Conservation (phyloP, 129 eudicot species). For the Helichrysum umbraculigerum region DNA sequence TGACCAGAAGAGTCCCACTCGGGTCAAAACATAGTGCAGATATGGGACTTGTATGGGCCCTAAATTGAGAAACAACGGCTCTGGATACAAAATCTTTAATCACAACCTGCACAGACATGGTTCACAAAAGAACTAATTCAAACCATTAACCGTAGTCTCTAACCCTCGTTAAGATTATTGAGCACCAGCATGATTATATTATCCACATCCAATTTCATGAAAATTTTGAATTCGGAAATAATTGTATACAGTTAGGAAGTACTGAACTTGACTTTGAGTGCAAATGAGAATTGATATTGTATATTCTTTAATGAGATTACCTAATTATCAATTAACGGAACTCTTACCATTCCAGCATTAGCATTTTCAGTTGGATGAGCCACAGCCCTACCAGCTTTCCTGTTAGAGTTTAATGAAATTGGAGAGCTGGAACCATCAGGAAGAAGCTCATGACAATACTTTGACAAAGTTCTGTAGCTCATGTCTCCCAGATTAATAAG, state of each 20-base stretch:
- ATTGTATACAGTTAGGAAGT: neutral
- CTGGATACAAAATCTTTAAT: slow-evolving; percentile 73
- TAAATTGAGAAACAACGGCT: slow-evolving; percentile 80
- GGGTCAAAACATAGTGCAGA: slow-evolving; percentile 97
- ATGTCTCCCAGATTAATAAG: slow-evolving; percentile 77
- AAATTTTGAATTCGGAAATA: neutral
- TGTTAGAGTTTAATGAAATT: slow-evolving; percentile 40
- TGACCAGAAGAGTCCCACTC: slow-evolving; percentile 95
- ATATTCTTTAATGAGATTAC: neutral
- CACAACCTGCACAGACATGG: slow-evolving; percentile 56
- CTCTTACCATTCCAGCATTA: slow-evolving; percentile 75
- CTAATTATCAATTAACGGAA: neutral
- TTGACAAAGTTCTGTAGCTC: slow-evolving; percentile 84
- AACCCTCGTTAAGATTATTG: neutral
- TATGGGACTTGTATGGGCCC: slow-evolving; percentile 90
- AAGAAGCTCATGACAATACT: slow-evolving; percentile 77
- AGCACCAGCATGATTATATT: neutral
- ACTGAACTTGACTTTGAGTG: neutral
- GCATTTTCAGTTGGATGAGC: slow-evolving; percentile 62
- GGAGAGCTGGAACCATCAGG: slow-evolving; percentile 80
- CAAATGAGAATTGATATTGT: too few species aligned
- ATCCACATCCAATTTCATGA: neutral
- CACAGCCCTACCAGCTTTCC: slow-evolving; percentile 64
- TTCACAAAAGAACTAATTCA: slow-evolving; percentile 11
- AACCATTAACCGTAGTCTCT: neutral